These are phyloP conservation scores for Linaria vulgaris DNA, from an alignment of 257 asterid genomes.

Conservation along the genomic window DNA sequence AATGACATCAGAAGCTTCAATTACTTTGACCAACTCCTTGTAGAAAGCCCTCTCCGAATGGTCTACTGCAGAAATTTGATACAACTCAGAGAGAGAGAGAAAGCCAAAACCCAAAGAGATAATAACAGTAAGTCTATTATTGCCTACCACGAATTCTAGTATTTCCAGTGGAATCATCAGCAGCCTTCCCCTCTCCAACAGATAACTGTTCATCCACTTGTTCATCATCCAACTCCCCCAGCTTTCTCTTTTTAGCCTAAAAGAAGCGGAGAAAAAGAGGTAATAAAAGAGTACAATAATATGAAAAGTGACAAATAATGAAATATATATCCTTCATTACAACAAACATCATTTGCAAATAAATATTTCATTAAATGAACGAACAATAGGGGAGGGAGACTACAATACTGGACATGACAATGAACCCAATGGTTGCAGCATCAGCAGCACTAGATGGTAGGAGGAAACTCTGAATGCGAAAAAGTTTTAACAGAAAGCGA, in stretches of 20 bases:
- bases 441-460: too few relatives aligned
- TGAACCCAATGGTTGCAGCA: not conserved
- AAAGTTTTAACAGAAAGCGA: not conserved
- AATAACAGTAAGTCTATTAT: not conserved
- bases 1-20: constrained; percentile 93
- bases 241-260: constrained; percentile 75
- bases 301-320: not conserved
- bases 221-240: constrained; percentile 72
- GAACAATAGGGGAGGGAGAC: too few relatives aligned
- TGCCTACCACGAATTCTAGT: constrained; percentile 56
- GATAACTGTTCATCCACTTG: constrained; percentile 39
- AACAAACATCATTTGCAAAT: not conserved
- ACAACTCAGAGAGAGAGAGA: not conserved
- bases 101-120: not conserved
- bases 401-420: not conserved
- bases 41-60: constrained; percentile 76
- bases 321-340: not conserved
- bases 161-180: constrained; percentile 30
- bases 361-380: too few relatives aligned
- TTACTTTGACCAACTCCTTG: constrained; percentile 89
- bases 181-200: constrained; percentile 32
- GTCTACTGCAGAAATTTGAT: constrained; percentile 36
- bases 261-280: not conserved
- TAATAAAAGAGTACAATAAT: not conserved
- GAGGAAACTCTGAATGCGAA: too few relatives aligned